Conservation (phyloP, 1,139 yeast genomes). For the Zhuliangozyma blackwelliae region DNA sequence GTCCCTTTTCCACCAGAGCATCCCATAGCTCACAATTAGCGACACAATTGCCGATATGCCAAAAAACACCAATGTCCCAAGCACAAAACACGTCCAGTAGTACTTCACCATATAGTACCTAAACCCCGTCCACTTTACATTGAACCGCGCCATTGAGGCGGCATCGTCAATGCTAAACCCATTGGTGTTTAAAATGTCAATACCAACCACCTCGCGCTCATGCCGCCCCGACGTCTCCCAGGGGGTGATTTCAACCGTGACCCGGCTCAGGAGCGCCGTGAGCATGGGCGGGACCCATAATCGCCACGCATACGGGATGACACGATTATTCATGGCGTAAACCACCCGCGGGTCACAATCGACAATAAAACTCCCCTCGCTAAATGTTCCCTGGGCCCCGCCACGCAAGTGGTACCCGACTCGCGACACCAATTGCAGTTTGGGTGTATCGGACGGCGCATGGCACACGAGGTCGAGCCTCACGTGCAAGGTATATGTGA, state of each 20-base stretch:
- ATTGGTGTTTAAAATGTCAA: conserved; percentile 1
- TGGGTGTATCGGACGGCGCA: no score
- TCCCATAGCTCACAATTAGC: conserved; percentile 19
- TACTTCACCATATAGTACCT: conserved; percentile 53
- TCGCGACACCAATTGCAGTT: no score
- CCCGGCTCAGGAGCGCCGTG: conserved; percentile 12
- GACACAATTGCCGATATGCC: conserved; percentile 27
- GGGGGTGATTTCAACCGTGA: conserved; percentile 11
- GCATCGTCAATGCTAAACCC: conserved; percentile 7
- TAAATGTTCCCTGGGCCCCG: neutral
- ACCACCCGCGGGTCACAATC: conserved; percentile 30
- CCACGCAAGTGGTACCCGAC: neutral
- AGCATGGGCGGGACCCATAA: conserved; percentile 37
- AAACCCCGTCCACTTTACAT: conserved; percentile 50
- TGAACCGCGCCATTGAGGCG: conserved; percentile 14
- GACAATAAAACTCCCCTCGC: conserved; percentile 15
- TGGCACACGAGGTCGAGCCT: no score
- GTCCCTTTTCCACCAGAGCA: conserved; percentile 2
- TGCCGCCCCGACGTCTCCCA: neutral
- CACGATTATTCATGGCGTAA: conserved; percentile 25
- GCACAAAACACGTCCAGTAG: conserved; percentile 39
- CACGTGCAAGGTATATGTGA: conserved; percentile 3
- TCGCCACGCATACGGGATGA: conserved; percentile 34
- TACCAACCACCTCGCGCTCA: no score
- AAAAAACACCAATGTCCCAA: conserved; percentile 54